Conservation (phyloP, 2,329 filamentous ascomycete genomes). For the Epichloe gansuensis region DNA sequence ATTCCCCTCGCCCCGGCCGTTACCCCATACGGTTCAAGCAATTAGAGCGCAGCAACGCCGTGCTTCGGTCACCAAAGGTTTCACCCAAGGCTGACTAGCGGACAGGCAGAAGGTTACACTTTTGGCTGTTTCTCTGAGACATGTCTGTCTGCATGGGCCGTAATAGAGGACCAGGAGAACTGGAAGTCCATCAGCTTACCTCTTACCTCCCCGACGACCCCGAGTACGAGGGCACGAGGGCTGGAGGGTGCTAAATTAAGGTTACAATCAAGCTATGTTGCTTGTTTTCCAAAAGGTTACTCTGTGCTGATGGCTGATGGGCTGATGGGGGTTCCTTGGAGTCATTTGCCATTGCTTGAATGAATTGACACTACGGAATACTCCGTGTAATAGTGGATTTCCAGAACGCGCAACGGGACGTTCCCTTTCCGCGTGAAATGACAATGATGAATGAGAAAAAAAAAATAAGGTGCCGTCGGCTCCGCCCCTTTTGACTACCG, state of each 20-base stretch:
- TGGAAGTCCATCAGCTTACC: too few relatives aligned
- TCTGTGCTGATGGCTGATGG: too few relatives aligned
- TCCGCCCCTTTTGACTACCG: not conserved
- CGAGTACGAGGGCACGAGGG: not conserved
- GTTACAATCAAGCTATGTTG: constrained; percentile 1
- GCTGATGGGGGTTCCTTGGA: not conserved
- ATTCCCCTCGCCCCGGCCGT: too few relatives aligned
- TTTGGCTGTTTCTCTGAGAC: not conserved
- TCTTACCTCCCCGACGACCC: too few relatives aligned
- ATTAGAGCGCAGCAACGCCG: not conserved
- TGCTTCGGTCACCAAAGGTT: not conserved
- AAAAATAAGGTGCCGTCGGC: too few relatives aligned
- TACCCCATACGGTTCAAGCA: not conserved
- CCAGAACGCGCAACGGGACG: too few relatives aligned
- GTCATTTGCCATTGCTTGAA: not conserved
- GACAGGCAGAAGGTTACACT: not conserved
- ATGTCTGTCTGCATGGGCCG: not conserved
- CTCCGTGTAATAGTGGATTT: too few relatives aligned
- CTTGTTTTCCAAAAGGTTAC: not conserved
- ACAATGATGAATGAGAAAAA: too few relatives aligned
- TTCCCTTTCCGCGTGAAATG: too few relatives aligned
- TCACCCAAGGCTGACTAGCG: not conserved
- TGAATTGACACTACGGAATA: too few relatives aligned
- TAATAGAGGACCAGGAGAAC: not conserved
- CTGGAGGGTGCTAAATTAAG: not conserved